These are phyloP conservation scores for Gentiana dahurica DNA, from an alignment of 257 asterid species.

Conservation along the genomic window DNA sequence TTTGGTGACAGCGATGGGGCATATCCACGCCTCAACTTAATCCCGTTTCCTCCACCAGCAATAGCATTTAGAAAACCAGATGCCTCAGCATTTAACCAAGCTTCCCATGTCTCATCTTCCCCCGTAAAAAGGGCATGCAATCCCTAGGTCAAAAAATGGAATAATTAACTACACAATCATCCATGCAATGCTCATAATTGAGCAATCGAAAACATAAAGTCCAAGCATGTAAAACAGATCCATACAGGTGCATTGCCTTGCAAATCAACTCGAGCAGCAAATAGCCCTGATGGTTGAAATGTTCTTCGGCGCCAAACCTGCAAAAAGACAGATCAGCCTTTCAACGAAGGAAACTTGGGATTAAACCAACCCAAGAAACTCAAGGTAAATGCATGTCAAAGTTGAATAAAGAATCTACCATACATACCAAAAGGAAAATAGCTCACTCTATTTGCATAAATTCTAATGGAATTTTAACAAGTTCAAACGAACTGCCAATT, in stretches of 20 bases:
- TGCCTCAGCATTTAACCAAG: constrained; percentile 68
- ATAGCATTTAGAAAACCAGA: constrained; percentile 62
- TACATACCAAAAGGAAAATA: no score
- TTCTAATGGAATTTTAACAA: no score
- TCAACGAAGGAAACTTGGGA: neutral
- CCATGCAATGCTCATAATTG: constrained; percentile 1
- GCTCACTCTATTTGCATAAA: no score
- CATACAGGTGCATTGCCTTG: constrained; percentile 87
- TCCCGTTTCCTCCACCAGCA: constrained; percentile 36
- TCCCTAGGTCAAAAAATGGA: constrained; percentile 40
- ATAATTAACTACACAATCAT: constrained; percentile 2
- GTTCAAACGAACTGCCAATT: no score
- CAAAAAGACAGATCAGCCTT: constrained; percentile 1
- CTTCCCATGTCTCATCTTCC: constrained; percentile 98
- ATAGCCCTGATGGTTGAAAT: constrained; percentile 93
- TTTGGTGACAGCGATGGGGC: constrained; percentile 72
- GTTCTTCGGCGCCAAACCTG: constrained; percentile 98
- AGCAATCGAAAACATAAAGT: constrained; percentile 2
- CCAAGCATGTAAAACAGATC: constrained; percentile 8
- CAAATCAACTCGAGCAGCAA: constrained; percentile 96
- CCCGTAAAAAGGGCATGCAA: constrained; percentile 88
- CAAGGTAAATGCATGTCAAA: no score
- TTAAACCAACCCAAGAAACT: neutral
- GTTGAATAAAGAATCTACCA: no score
- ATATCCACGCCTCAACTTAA: constrained; percentile 90